phyloP scores from a whole-genome alignment of 495 filamentous ascomycete genomes.

The Penicillium psychrofluorescens region DNA sequence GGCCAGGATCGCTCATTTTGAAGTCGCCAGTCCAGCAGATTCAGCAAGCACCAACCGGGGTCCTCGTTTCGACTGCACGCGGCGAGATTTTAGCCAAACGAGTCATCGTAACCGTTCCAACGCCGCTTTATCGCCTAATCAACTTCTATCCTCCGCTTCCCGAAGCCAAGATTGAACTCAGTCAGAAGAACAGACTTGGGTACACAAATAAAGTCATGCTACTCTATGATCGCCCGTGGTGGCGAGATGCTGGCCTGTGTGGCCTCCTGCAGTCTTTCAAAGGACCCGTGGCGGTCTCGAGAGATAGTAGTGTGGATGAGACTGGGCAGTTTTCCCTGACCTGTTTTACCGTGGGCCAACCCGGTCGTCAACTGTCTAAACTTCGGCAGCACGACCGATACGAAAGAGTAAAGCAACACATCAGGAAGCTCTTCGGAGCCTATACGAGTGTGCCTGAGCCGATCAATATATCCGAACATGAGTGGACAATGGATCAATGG shows the following conservation, averaged over 20 bases:
- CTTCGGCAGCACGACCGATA: not conserved
- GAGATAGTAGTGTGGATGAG: conserved; percentile 22
- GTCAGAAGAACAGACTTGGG: conserved; percentile 11
- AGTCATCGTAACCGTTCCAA: conserved; percentile 28
- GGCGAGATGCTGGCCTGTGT: conserved; percentile 19
- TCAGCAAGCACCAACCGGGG: not conserved
- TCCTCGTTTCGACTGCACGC: not conserved
- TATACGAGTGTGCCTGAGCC: not conserved
- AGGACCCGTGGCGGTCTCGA: conserved; percentile 20
- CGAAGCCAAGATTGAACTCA: conserved; percentile 6
- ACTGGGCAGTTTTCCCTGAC: conserved; percentile 24
- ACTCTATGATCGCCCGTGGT: conserved; percentile 27
- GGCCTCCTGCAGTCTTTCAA: conserved; percentile 14
- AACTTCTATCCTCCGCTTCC: conserved; percentile 18
- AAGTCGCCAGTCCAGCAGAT: not conserved
- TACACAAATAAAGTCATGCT: conserved; percentile 24
- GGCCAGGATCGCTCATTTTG: not conserved
- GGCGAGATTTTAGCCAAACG: conserved; percentile 10
- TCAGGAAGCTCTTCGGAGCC: not conserved
- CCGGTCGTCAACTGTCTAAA: conserved; percentile 13
- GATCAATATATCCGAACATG: not conserved
- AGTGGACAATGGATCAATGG: conserved; percentile 1
- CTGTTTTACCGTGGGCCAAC: conserved; percentile 23
- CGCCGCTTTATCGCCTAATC: conserved; percentile 19
- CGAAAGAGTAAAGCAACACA: not conserved